Percentiles rank a stretch among this genome's conserved stretches.
phyloP scores from a whole-genome alignment of 306 rosid genomes.

The Malus sylvestris region DNA sequence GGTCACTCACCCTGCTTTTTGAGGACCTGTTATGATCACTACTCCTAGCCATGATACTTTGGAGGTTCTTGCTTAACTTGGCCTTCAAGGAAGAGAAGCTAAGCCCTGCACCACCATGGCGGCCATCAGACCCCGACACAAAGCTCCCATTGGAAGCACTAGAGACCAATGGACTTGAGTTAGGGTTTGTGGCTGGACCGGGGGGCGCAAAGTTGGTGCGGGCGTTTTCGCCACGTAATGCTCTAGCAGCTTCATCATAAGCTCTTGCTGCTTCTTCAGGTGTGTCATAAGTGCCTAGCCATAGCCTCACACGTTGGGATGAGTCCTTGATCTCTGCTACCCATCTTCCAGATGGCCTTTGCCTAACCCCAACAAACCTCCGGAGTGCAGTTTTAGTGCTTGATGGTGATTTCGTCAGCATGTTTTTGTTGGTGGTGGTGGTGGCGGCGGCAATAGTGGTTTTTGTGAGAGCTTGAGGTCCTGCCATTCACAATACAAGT shows the following conservation, averaged over 20 bases:
- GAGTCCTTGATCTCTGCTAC: constrained; percentile 96
- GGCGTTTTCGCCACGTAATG: constrained; percentile 73
- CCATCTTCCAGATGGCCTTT: constrained; percentile 91
- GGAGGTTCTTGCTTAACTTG: constrained; percentile 71
- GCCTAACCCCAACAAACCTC: constrained; percentile 79
- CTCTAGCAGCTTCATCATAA: constrained; percentile 80
- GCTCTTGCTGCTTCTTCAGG: constrained; percentile 93
- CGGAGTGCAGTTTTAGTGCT: constrained; percentile 19
- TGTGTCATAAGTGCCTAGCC: constrained; percentile 91
- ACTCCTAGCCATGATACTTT: constrained; percentile 59
- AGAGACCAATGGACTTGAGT: constrained; percentile 12
- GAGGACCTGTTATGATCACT: constrained; percentile 40
- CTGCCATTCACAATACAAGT: constrained; percentile 37
- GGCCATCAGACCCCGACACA: constrained; percentile 1
- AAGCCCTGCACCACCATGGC: constrained; percentile 22
- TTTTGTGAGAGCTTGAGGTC: constrained; percentile 39
- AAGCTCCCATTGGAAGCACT: neutral
- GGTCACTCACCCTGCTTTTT: constrained; percentile 81
- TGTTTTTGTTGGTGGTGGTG: constrained; percentile 5
- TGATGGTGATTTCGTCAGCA: constrained; percentile 15
- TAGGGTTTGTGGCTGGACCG: neutral
- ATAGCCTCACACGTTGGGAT: constrained; percentile 66
- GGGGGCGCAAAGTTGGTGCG: constrained; percentile 60
- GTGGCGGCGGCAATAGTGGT: constrained; percentile 16
- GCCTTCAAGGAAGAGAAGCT: constrained; percentile 74